Conservation (phyloP, 1,139 yeast genomes). For the Blastobotrys buckinghamii region DNA sequence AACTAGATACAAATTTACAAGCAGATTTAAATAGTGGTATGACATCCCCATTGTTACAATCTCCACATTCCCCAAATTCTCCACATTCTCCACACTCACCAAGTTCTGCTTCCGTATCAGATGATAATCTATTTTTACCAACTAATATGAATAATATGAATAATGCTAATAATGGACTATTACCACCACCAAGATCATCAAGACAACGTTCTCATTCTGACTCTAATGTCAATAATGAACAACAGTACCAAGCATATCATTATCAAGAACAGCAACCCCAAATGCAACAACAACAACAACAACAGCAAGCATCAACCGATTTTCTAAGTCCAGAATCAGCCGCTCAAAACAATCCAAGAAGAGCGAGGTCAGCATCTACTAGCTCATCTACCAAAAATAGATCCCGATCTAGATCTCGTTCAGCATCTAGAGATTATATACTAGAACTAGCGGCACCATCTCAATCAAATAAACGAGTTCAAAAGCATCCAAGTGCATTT, state of each 20-base stretch:
- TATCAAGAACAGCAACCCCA: conserved; percentile 7
- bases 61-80: not conserved
- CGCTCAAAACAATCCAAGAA: conserved; percentile 8
- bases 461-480: conserved; percentile 46
- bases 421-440: conserved; percentile 30
- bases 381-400: conserved; percentile 10
- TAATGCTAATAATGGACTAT: not conserved
- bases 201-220: conserved; percentile 24
- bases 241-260: not conserved
- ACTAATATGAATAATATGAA: not conserved
- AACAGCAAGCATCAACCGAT: conserved; percentile 7
- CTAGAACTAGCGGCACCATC: conserved; percentile 33
- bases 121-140: conserved; percentile 2
- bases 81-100: conserved; percentile 2
- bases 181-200: conserved; percentile 16
- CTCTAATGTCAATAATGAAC: conserved; percentile 14
- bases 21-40: not conserved
- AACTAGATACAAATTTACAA: not conserved
- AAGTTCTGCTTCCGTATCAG: conserved; percentile 2
- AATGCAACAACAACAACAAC: conserved; percentile 5
- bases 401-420: conserved; percentile 24
- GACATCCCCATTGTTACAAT: not conserved
- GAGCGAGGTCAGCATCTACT: conserved; percentile 17
- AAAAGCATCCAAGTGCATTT: conserved; percentile 72
- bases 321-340: conserved; percentile 14